Evolutionary conservation across 2,329 filamentous ascomycete species (phyloP), one percentile per base, ranked within the genome.

Genomic region (Exophiala xenobiotica): DNA sequence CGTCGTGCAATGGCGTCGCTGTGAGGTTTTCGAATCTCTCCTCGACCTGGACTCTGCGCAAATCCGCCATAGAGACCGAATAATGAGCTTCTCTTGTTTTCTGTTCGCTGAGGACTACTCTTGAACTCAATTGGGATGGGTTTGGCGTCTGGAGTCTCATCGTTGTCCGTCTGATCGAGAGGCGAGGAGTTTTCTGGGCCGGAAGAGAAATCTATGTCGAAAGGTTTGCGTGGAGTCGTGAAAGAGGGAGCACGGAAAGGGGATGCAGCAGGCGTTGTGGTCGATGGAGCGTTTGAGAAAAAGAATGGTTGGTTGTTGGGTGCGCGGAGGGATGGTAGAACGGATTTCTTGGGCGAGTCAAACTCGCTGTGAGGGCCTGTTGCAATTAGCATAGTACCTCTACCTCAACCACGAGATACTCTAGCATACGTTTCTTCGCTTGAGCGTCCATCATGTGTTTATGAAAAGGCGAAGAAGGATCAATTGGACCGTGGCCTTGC

Each of bases 21-120:
- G 48, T 73, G 72, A 3, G 66, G 68, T 51, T 74, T 68, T 29
- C 79, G 74, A 44, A 88, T 80, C 60, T 88, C 85, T 38, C 85
- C 86, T 58, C 81, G 78, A 1, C 86, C 86, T 0, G 86, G 70
- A 44, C 71, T 74, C 1, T 71, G 68, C n/a, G 68, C 69, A 46
- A 72, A 74, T 39, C 67, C 69, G 20, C 69, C 70, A 41, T 71
- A 74, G 46, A 74, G 64, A 40, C 67, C 67, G 49, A 69, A 72
- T 6, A 71, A 56, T 12, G 68, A 72, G 52, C 68, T 73, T 19
- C 68, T 64, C 53, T 70, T 69, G 20, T 64, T 64, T 55, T 59
- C 53, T 38, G 49, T 22, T 44, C 51, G 56, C 24, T 47, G 37
- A n/a, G 52, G 51, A 39, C 55, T 53, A 51, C 49, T 51, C 18